Conservation (phyloP, 345 rosid species). For the Trapa bicornis region DNA sequence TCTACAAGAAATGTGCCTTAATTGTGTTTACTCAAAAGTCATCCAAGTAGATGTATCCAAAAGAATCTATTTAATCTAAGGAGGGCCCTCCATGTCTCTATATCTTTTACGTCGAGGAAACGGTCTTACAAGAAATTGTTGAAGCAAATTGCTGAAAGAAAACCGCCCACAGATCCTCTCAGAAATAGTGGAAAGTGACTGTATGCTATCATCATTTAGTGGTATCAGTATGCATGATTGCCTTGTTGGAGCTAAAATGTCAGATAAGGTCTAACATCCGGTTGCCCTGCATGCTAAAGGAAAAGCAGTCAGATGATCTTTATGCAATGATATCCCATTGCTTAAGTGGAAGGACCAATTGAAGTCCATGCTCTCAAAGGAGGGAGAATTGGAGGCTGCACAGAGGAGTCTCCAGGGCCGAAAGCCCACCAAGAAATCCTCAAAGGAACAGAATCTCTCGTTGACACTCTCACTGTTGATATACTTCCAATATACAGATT, state of each 20-base stretch:
- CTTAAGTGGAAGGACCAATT: conserved; percentile 41
- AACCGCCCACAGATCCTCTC: conserved; percentile 69
- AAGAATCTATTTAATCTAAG: not conserved
- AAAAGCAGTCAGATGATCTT: conserved; percentile 46
- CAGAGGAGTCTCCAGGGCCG: conserved; percentile 45
- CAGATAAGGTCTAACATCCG: conserved; percentile 2
- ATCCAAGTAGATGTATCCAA: not conserved
- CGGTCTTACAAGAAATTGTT: conserved; percentile 76
- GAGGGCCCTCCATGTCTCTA: not conserved
- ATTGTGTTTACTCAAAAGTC: not conserved
- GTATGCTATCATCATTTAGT: conserved; percentile 2
- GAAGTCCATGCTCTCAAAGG: conserved; percentile 76
- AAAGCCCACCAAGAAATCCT: conserved; percentile 36
- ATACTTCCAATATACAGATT: conserved; percentile 10
- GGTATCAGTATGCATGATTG: not conserved
- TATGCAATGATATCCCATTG: conserved; percentile 51
- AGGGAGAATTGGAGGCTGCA: conserved; percentile 90
- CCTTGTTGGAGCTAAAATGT: not conserved
- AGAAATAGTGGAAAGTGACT: conserved; percentile 45
- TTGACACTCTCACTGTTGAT: not conserved
- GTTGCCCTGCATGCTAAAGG: conserved; percentile 23
- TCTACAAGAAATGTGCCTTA: conserved; percentile 27
- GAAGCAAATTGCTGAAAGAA: conserved; percentile 37
- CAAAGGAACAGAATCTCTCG: conserved; percentile 11
- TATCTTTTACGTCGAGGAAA: conserved; percentile 27